These are phyloP conservation scores for Choiromyces venosus DNA, from an alignment of 495 filamentous ascomycete species.

Conservation along the genomic window DNA sequence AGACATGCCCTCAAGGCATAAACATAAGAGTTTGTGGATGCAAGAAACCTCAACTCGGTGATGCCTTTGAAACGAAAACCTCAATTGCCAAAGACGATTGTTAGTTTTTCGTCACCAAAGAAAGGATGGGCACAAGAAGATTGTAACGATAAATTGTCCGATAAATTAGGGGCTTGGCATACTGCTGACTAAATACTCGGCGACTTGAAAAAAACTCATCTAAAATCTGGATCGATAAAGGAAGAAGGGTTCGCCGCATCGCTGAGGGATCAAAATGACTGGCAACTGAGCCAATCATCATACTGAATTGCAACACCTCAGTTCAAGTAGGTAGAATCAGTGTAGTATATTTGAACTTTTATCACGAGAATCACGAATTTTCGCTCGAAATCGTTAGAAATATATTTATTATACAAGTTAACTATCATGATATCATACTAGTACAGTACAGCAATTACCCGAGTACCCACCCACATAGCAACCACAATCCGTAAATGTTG, in stretches of 20 bases:
- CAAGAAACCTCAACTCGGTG: background rate
- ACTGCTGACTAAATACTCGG: background rate
- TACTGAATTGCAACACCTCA: background rate
- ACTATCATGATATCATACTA: background rate
- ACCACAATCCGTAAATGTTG: background rate
- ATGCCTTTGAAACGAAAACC: background rate
- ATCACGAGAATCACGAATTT: background rate
- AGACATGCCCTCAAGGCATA: slow-evolving; percentile 40
- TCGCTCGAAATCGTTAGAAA: background rate
- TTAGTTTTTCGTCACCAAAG: background rate
- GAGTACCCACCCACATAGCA: background rate
- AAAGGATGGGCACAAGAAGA: background rate
- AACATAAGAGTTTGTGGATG: slow-evolving; percentile 2
- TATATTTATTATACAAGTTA: background rate
- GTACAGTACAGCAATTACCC: background rate
- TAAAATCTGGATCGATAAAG: background rate
- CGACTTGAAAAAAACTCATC: background rate
- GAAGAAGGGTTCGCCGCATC: background rate
- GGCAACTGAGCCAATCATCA: background rate
- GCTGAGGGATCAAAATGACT: background rate
- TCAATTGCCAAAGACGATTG: background rate
- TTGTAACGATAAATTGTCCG: background rate
- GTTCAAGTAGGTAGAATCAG: background rate
- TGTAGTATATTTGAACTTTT: background rate
- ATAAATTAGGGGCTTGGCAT: background rate